Base-by-base conservation (phyloP, 371 early-diverging fungal species). In the Mortierella sp. region DNA sequence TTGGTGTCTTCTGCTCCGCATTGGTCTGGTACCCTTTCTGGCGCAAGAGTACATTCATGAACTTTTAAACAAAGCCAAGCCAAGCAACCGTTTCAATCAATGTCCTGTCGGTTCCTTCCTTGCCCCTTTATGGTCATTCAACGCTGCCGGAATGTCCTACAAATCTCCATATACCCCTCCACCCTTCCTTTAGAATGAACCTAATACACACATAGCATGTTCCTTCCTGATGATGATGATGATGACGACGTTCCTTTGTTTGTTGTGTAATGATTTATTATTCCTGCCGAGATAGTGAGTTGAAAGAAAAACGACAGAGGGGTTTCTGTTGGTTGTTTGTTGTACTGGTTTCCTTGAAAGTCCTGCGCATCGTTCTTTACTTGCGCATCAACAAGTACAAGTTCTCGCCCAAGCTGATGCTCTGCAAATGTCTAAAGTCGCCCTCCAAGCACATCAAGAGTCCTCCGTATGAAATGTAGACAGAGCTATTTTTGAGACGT, bases 401-500 rank as follows among this genome's bases (percentile, higher is more conserved):
- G 83, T 95, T 92, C 89, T 96, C 95, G 57, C 98, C 97, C 31
- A 96, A 94, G 76, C 91, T 90, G 78, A 99, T 89, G 85, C 94
- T 93, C 80, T 95, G 94, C 81, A 98, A 87, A 80, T 96, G 95
- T 78, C 96, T 90, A 82, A 93, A 93, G 80, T 98, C 96, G 69
- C 98, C 98, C 78, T 96, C 94, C 76, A 99, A 88, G 83, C 95
- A 92, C 96, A 98, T 94, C 82, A 98, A 90, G 82, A 99, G 90
- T 6, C 98, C 98, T 74, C 99, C 99, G 86, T 93, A 99, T 28
- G 98, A 98, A 40, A 95, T 91, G 82, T 95, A 98, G 28, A 97
- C 95, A 71, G 94, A 91, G 34, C 93, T 93, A 88, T 14, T 40
- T 57, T 11, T n/a, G 26, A 26, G 1, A 5, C 13, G 26, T 8